phyloP scores from a whole-genome alignment of 352 stramenopile genomes.

The Phytophthora aleatoria region DNA sequence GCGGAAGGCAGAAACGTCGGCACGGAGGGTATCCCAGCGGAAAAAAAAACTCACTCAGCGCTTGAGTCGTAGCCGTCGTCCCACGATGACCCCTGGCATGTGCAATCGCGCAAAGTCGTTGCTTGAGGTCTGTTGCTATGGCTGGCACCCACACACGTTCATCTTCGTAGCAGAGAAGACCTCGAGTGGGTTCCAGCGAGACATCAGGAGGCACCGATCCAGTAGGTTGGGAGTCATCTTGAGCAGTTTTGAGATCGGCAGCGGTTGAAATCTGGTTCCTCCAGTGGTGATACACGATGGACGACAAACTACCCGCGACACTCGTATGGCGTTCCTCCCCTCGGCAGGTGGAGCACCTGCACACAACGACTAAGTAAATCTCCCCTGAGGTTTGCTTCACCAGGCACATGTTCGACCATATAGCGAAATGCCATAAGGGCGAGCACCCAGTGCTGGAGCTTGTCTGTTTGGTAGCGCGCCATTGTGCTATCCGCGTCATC shows the following conservation, averaged over 20 bases:
- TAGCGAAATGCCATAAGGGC: slow-evolving; percentile 15
- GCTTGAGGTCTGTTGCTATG: background rate
- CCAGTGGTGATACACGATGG: background rate
- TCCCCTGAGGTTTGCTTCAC: slow-evolving; percentile 3
- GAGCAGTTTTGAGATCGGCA: background rate
- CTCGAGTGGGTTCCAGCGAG: background rate
- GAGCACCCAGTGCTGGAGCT: slow-evolving; percentile 18
- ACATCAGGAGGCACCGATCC: background rate
- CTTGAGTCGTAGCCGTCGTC: background rate
- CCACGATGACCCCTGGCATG: background rate
- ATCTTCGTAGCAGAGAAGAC: background rate
- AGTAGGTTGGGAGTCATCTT: background rate
- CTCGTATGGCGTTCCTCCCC: background rate
- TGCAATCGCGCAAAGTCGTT: background rate
- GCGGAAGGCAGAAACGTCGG: background rate
- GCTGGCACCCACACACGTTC: background rate
- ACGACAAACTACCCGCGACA: background rate
- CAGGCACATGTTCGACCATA: slow-evolving; percentile 17
- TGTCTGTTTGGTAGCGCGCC: slow-evolving; percentile 11
- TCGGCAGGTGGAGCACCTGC: background rate
- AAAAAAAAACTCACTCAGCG: background rate
- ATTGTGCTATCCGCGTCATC: slow-evolving; percentile 2
- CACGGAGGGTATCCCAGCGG: background rate
- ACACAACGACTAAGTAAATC: slow-evolving; percentile 4
- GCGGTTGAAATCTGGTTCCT: background rate